A percentile compares a stretch with the other conserved stretches of the same genome.
phyloP scores from a whole-genome alignment of 2,329 filamentous ascomycete species.

The Arthroderma uncinatum region DNA sequence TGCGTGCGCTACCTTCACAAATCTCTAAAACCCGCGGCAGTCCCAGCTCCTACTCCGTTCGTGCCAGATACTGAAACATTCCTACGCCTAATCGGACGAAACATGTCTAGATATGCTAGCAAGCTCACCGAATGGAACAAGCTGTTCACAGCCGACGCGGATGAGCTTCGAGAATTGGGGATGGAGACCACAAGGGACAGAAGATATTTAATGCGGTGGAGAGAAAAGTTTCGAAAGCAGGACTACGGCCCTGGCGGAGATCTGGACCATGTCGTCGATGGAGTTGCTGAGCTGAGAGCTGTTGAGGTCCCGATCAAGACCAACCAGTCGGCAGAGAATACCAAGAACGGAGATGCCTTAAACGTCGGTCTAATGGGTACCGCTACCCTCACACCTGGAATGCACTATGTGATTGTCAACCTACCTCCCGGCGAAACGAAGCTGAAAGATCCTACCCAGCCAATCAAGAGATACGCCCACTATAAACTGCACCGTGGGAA shows the following conservation, averaged over 20 bases:
- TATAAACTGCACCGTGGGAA: conserved; percentile 58
- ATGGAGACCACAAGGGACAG: conserved; percentile 75
- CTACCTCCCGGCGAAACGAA: conserved; percentile 45
- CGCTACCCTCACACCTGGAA: conserved; percentile 44
- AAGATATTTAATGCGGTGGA: conserved; percentile 77
- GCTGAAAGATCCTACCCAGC: conserved; percentile 37
- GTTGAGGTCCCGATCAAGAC: conserved; percentile 40
- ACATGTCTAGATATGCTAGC: conserved; percentile 65
- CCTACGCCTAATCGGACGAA: conserved; percentile 80
- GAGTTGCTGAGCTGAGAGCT: conserved; percentile 47
- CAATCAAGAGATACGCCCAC: conserved; percentile 47
- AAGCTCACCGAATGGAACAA: conserved; percentile 89
- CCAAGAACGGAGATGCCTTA: not conserved
- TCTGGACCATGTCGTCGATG: conserved; percentile 58
- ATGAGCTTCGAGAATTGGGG: conserved; percentile 69
- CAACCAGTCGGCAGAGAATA: not conserved
- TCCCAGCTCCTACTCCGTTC: conserved; percentile 68
- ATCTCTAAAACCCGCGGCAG: conserved; percentile 30
- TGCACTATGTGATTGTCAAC: conserved; percentile 50
- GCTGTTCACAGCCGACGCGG: conserved; percentile 69
- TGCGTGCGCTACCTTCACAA: conserved; percentile 33
- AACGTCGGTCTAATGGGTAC: conserved; percentile 18
- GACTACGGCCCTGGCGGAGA: conserved; percentile 74
- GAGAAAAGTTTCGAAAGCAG: conserved; percentile 70
- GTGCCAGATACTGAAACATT: conserved; percentile 78